Conservation (phyloP, 2,329 filamentous ascomycete genomes). For the Coniochaeta pulveracea region DNA sequence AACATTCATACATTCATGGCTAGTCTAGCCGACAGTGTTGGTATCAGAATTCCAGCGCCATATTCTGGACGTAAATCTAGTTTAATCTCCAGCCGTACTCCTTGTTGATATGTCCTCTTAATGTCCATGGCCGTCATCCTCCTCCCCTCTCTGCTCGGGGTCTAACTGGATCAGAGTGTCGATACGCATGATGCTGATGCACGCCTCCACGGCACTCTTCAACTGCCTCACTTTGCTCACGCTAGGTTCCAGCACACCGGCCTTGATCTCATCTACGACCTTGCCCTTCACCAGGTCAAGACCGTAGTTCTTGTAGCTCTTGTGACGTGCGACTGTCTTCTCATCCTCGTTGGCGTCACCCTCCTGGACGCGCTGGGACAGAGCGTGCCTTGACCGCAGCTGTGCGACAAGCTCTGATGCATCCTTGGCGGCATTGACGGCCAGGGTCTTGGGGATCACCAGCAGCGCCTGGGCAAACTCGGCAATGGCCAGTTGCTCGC, state of each 20-base stretch:
- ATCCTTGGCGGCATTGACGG: conserved; percentile 95
- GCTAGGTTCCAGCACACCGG: conserved; percentile 89
- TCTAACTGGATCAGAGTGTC: conserved; percentile 98
- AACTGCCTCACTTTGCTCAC: conserved; percentile 98
- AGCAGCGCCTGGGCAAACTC: conserved; percentile 95
- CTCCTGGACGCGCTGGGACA: conserved; percentile 84
- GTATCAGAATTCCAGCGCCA: no score
- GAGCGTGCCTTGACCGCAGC: conserved; percentile 83
- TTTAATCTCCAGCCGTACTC: no score
- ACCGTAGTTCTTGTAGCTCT: conserved; percentile 98
- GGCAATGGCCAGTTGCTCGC: conserved; percentile 94
- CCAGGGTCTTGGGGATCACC: conserved; percentile 89
- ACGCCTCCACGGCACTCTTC: conserved; percentile 97
- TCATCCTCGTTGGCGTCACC: conserved; percentile 77
- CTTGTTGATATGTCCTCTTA: no score
- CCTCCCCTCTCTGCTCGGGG: conserved; percentile 65
- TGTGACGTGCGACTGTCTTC: conserved; percentile 82
- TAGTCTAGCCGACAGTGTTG: no score
- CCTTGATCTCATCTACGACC: conserved; percentile 87
- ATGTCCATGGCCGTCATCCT: conserved; percentile 80
- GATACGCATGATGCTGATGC: conserved; percentile 98
- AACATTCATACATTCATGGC: no score
- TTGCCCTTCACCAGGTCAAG: conserved; percentile 82
- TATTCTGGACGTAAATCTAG: no score
- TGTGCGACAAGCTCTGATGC: conserved; percentile 91